Conservation (phyloP, 306 rosid genomes). For the Fragaria nilgerrensis region DNA sequence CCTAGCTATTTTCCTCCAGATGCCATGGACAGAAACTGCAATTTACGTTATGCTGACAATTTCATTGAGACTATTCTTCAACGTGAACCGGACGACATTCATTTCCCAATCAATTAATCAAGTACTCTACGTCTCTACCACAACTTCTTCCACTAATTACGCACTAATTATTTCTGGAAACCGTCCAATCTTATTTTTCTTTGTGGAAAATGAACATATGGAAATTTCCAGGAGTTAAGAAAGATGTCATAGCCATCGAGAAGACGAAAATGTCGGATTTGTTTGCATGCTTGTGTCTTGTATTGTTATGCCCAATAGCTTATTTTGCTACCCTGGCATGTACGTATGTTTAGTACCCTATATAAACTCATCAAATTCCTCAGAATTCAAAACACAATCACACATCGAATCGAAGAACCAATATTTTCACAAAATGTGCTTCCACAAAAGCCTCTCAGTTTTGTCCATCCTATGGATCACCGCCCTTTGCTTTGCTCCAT, state of each 20-base stretch:
- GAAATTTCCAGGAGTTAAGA: too few relatives aligned
- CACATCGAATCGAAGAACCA: neutral
- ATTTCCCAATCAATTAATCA: neutral
- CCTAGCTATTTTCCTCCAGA: neutral
- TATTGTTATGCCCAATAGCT: neutral
- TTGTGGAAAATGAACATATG: neutral
- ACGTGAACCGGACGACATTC: neutral
- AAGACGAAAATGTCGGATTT: neutral
- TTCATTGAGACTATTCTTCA: neutral
- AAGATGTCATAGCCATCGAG: too few relatives aligned
- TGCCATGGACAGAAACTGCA: neutral
- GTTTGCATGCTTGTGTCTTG: neutral
- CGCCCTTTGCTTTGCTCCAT: constrained; percentile 26
- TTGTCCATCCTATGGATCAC: constrained; percentile 37
- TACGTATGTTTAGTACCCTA: too few relatives aligned
- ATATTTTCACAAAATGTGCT: constrained; percentile 14
- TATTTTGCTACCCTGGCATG: neutral
- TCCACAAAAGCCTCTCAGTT: constrained; percentile 42
- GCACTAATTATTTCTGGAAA: too few relatives aligned
- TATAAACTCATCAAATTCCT: neutral
- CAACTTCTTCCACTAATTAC: too few relatives aligned
- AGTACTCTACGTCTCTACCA: neutral
- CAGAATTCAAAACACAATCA: neutral
- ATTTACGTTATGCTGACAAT: neutral
- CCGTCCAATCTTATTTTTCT: too few relatives aligned